Evolutionary conservation across 164 flowering plant genomes (phyloP), one percentile per base, ranked within the genome.

Genomic region (Euptelea pleiosperma): DNA sequence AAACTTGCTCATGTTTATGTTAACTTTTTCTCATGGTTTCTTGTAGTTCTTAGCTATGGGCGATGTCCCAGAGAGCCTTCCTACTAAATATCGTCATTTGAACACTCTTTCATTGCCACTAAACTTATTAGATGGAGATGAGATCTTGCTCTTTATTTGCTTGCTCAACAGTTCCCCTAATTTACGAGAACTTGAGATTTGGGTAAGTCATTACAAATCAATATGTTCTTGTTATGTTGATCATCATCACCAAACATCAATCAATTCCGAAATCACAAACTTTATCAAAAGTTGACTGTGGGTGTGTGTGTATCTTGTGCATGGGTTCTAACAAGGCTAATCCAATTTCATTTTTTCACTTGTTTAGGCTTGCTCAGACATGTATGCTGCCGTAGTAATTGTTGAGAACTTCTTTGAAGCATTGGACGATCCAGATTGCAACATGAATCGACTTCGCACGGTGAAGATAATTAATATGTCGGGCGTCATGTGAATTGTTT

Each of bases 81-180:
- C 70, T 12, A 55, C 78, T n/a, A 67, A 67, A 2, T 83, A 70
- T 59, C 52, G 18, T 52, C 57, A 60, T 56, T 69, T 83, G 21
- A 79, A 78, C 71, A 25, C 36, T 19, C 60, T 86, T 62, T 37
- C 83, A 16, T 62, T 70, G 65, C 81, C 81, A 77, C 82, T 85
- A 1, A 78, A 81, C 56, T 86, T 86, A 61, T 87, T 83, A 59
- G 92, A 86, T 65, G 62, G 74, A 66, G 77, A 73, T 28, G 92
- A 86, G 71, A 64, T 81, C 41, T 43, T 67, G 15, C 89, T 73
- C 19, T 72, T 83, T 63, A 75, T 86, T 62, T 81, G 71, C 52
- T 68, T 86, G 72, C 71, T 86, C 48, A 56, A 69, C 6, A 71
- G 60, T 65, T 73, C 86, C 42, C 89, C 86, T 25, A 68, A 68